Base-by-base conservation (phyloP, 2,329 filamentous ascomycete species). In the Ophiostoma montium region DNA sequence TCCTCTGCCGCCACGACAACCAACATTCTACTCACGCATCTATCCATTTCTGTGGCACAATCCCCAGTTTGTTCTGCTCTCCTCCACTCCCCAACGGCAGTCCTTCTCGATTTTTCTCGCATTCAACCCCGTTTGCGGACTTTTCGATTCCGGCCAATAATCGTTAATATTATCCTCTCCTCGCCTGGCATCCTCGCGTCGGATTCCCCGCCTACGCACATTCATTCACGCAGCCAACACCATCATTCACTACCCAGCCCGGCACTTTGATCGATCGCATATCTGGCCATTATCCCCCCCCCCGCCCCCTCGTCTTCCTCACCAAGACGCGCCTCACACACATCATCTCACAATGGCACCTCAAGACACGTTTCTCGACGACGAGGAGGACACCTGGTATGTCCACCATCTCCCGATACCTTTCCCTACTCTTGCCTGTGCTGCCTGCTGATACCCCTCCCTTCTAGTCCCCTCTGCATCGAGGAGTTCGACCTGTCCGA, bases 401-500 rank as follows among this genome's bases (percentile, higher is more conserved):
- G 73, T n/a, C n/a, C n/a, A n/a, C n/a, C n/a, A n/a, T n/a, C n/a
- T n/a, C n/a, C n/a, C n/a, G n/a, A n/a, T n/a, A n/a, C n/a, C n/a
- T n/a, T n/a, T n/a, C n/a, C n/a, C n/a, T n/a, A n/a, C n/a, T 15
- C 21, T 18, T 12, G 12, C 15, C n/a, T n/a, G n/a, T n/a, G n/a
- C n/a, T 15, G 60, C 23, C 23, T 27, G 5, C 23, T 27, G n/a
- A n/a, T n/a, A n/a, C 23, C 23, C 23, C 23, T 27, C 8, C 23
- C 23, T 8, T 31, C 21, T 18, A 98, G 92, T 67, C 92, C 92
- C 58, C 83, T 98, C 55, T 98, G 92, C 65, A 94, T 98, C 62
- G 92, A 98, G 69, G 94, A 98, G 70, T 94, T 98, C 63, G 94
- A 98, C 67, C 80, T 98, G 46, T 94, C 88, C 38, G 92, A 98